Percentiles rank a stretch among this genome's conserved stretches.
Conservation (phyloP, 179 eudicot species). For the Beta lomatogona region DNA sequence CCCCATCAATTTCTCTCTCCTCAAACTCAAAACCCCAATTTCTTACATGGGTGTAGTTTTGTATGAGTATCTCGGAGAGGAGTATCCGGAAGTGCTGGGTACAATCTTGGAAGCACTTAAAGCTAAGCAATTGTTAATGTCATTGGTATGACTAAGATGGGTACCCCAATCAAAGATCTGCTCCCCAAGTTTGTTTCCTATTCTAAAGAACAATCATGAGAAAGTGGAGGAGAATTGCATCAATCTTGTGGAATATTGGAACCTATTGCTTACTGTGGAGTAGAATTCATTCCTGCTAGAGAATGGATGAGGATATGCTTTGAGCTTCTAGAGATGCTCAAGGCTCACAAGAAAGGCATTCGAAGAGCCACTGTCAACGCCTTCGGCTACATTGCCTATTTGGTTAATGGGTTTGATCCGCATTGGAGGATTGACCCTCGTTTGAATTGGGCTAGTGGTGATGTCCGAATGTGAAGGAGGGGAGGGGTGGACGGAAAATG, state of each 20-base stretch:
- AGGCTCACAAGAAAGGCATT: slow-evolving; percentile 93
- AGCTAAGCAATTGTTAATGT: slow-evolving; percentile 79
- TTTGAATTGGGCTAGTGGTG: too few relatives aligned
- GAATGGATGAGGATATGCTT: slow-evolving; percentile 98
- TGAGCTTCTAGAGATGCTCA: slow-evolving; percentile 94
- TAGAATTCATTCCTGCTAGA: slow-evolving; percentile 90
- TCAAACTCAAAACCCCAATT: too few relatives aligned
- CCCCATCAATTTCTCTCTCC: too few relatives aligned
- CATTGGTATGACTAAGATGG: slow-evolving; percentile 97
- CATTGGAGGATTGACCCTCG: too few relatives aligned
- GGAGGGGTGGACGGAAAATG: too few relatives aligned
- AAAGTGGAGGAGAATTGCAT: slow-evolving; percentile 94
- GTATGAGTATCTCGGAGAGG: slow-evolving; percentile 90
- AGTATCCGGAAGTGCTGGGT: slow-evolving; percentile 92
- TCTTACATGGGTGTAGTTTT: slow-evolving; percentile 79
- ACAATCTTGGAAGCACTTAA: slow-evolving; percentile 83
- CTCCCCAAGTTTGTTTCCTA: slow-evolving; percentile 82
- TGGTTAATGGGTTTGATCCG: too few relatives aligned
- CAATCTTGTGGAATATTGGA: slow-evolving; percentile 65
- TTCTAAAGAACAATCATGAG: slow-evolving; percentile 89
- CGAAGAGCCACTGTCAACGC: slow-evolving; percentile 93
- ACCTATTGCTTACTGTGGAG: slow-evolving; percentile 90
- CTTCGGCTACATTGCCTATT: slow-evolving; percentile 75
- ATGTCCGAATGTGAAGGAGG: too few relatives aligned
- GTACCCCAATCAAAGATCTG: slow-evolving; percentile 89